Conservation (phyloP, 1,139 yeast genomes). For the Pichia sp. region DNA sequence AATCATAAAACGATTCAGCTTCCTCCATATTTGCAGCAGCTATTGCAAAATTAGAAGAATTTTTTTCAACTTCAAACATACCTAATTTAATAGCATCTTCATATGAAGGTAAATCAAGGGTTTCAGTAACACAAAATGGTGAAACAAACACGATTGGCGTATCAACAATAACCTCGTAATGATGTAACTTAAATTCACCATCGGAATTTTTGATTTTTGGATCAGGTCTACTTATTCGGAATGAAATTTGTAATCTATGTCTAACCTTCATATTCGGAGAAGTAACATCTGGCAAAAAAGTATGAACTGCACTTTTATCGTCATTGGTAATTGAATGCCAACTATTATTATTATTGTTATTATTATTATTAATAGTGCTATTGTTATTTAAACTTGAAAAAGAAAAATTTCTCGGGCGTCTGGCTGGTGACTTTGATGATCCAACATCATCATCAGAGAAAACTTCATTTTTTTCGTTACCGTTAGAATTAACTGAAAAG, state of each 20-base stretch:
- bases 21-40: neutral
- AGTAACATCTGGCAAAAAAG: slow-evolving; percentile 61
- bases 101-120: slow-evolving; percentile 68
- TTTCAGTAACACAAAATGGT: slow-evolving; percentile 62
- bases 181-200: slow-evolving; percentile 58
- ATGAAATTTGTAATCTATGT: slow-evolving; percentile 73
- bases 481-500: slow-evolving; percentile 23
- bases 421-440: slow-evolving; percentile 13
- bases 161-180: slow-evolving; percentile 84
- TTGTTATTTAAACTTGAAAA: slow-evolving; percentile 8
- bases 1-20: neutral
- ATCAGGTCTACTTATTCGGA: slow-evolving; percentile 60
- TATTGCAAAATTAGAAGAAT: slow-evolving; percentile 9
- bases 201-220: slow-evolving; percentile 35
- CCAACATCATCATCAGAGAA: slow-evolving; percentile 7
- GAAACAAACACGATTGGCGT: slow-evolving; percentile 74
- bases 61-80: slow-evolving; percentile 14
- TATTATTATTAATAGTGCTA: neutral
- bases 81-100: slow-evolving; percentile 27
- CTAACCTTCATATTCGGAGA: slow-evolving; percentile 63
- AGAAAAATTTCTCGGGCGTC: slow-evolving; percentile 17
- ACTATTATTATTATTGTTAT: neutral
- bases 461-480: slow-evolving; percentile 14
- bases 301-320: slow-evolving; percentile 13
- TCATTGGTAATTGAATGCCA: slow-evolving; percentile 1